Conservation (phyloP, 140 eudicot species). For the Stevia rebaudiana region DNA sequence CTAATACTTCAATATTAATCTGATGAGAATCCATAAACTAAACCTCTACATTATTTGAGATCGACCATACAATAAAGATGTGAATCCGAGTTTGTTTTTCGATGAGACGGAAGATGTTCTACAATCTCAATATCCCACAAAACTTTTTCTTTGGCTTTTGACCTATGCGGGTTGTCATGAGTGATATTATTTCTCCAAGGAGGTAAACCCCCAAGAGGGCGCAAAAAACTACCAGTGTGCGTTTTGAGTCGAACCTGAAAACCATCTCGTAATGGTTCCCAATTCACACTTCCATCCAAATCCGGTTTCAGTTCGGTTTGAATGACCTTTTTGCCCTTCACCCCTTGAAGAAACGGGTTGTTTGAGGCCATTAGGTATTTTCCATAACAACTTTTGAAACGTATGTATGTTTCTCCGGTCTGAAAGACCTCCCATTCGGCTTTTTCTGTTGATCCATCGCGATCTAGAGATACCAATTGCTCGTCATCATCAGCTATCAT, state of each 20-base stretch:
- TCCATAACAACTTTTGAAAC: constrained; percentile 51
- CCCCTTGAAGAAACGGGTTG: constrained; percentile 41
- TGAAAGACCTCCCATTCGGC: constrained; percentile 44
- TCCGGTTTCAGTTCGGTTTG: constrained; percentile 30
- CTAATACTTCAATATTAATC: no score
- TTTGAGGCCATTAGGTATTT: constrained; percentile 56
- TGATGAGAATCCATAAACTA: no score
- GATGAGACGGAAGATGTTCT: constrained; percentile 33
- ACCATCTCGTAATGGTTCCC: constrained; percentile 64
- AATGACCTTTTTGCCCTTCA: constrained; percentile 47
- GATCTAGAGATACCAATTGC: constrained; percentile 35
- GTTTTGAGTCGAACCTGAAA: constrained; percentile 51
- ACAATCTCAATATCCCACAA: constrained; percentile 64
- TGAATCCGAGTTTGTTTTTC: constrained; percentile 6
- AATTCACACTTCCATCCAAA: constrained; percentile 37
- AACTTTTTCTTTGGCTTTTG: constrained; percentile 32
- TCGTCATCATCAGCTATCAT: constrained; percentile 50
- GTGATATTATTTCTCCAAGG: constrained; percentile 70
- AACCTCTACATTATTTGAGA: background rate
- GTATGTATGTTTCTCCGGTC: constrained; percentile 29
- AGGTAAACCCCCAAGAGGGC: constrained; percentile 57
- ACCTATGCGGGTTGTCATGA: constrained; percentile 45
- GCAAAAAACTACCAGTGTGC: constrained; percentile 38
- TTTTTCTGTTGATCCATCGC: constrained; percentile 35
- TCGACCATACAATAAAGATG: constrained; percentile 8